phyloP scores from a whole-genome alignment of 306 rosid genomes.

The Fragaria nilgerrensis region DNA sequence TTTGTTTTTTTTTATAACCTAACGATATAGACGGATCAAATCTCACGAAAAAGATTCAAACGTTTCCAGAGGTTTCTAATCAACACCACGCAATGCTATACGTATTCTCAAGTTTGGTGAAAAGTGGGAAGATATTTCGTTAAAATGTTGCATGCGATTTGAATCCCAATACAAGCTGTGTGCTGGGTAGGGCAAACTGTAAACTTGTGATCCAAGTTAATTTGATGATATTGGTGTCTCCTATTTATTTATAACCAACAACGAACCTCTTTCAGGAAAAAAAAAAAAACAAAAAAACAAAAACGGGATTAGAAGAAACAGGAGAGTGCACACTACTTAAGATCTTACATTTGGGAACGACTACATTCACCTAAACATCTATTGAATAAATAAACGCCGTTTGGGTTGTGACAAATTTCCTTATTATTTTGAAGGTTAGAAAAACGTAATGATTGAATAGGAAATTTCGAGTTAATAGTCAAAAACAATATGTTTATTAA shows the following conservation, averaged over 20 bases:
- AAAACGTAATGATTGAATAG: neutral
- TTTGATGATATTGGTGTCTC: neutral
- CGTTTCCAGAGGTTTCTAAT: neutral
- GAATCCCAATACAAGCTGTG: neutral
- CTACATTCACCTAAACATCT: too few relatives aligned
- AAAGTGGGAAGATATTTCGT: neutral
- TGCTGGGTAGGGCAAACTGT: neutral
- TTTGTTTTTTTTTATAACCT: neutral
- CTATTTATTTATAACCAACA: neutral
- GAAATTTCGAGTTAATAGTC: neutral
- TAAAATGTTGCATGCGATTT: neutral
- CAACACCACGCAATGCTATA: neutral
- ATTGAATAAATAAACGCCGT: neutral
- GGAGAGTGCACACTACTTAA: too few relatives aligned
- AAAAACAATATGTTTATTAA: neutral
- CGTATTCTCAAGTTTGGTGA: neutral
- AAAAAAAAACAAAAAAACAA: too few relatives aligned
- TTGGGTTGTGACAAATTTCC: too few relatives aligned
- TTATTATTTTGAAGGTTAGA: neutral
- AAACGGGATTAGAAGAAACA: too few relatives aligned
- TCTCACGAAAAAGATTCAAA: neutral
- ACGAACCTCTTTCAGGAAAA: too few relatives aligned
- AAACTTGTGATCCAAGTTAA: neutral
- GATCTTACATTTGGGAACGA: too few relatives aligned
- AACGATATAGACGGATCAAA: neutral